These are phyloP conservation scores for Epichloe hybrida DNA, from an alignment of 2,329 filamentous ascomycete genomes.

Conservation along the genomic window DNA sequence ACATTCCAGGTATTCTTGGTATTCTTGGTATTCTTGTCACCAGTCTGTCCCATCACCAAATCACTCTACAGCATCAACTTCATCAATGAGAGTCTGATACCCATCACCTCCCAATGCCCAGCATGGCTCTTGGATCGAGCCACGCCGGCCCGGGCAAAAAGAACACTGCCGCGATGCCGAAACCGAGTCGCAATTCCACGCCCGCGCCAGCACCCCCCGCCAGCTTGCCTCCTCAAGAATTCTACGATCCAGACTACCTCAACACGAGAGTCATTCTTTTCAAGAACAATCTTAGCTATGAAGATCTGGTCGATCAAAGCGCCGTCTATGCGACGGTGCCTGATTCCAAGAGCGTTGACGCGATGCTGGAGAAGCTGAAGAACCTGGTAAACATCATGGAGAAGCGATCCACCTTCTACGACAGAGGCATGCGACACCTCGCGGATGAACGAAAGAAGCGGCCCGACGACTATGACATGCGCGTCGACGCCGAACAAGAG, in stretches of 20 bases:
- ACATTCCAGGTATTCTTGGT: too few relatives aligned
- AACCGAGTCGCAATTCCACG: slow-evolving; percentile 68
- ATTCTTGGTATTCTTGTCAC: slow-evolving; percentile 17
- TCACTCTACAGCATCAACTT: not conserved
- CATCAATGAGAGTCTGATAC: slow-evolving; percentile 2
- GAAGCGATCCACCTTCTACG: slow-evolving; percentile 52
- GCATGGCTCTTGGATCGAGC: slow-evolving; percentile 44
- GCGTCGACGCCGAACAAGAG: slow-evolving; percentile 34
- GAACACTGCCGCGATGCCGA: slow-evolving; percentile 43
- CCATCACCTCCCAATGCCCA: slow-evolving; percentile 2
- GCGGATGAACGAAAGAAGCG: slow-evolving; percentile 51
- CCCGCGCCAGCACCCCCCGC: slow-evolving; percentile 36
- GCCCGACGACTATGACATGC: slow-evolving; percentile 38
- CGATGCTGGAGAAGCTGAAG: slow-evolving; percentile 50
- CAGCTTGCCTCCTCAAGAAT: slow-evolving; percentile 40
- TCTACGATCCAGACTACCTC: slow-evolving; percentile 50
- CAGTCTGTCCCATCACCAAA: too few relatives aligned
- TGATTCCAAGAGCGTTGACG: slow-evolving; percentile 49
- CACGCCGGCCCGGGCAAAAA: slow-evolving; percentile 56
- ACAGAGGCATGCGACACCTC: slow-evolving; percentile 59
- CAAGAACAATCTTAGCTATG: slow-evolving; percentile 44
- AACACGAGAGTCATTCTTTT: slow-evolving; percentile 47
- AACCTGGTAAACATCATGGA: slow-evolving; percentile 54
- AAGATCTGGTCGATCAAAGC: slow-evolving; percentile 54
- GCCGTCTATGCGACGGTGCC: slow-evolving; percentile 44